These are phyloP conservation scores for Cryptosporidium baileyi DNA, from an alignment of 169 alveolate species.

Conservation along the genomic window DNA sequence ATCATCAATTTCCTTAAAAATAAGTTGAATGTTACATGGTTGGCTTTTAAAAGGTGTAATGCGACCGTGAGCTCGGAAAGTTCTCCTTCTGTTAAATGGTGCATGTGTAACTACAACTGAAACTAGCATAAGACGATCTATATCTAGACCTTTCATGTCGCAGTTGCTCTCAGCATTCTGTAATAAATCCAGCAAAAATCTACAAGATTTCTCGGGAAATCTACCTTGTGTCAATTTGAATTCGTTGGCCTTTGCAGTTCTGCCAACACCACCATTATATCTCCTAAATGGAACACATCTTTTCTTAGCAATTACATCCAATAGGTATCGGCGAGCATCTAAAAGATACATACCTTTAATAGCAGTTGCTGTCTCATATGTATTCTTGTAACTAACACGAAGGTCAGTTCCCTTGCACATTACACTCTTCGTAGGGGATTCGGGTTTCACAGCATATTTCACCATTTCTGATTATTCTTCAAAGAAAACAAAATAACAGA, in stretches of 20 bases:
- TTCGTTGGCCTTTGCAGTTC: slow-evolving; percentile 96
- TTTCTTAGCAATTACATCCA: slow-evolving; percentile 95
- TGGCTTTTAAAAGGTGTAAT: slow-evolving; percentile 90
- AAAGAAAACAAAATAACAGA: neutral
- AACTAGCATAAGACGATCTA: slow-evolving; percentile 87
- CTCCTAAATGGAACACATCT: slow-evolving; percentile 95
- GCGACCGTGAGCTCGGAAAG: slow-evolving; percentile 99
- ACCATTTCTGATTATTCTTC: slow-evolving; percentile 27
- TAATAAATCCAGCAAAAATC: slow-evolving; percentile 88
- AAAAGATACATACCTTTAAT: slow-evolving; percentile 92
- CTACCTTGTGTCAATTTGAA: slow-evolving; percentile 95
- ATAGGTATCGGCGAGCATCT: slow-evolving; percentile 91
- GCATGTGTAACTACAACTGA: slow-evolving; percentile 95
- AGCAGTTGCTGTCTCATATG: slow-evolving; percentile 95
- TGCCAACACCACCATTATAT: slow-evolving; percentile 95
- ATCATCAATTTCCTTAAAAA: slow-evolving; percentile 84
- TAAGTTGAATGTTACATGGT: slow-evolving; percentile 89
- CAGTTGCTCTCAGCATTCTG: slow-evolving; percentile 95
- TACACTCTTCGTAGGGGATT: slow-evolving; percentile 78
- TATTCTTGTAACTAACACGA: slow-evolving; percentile 95
- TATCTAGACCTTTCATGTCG: slow-evolving; percentile 93
- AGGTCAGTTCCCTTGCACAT: slow-evolving; percentile 87
- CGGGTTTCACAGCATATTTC: slow-evolving; percentile 65
- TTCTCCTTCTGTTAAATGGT: slow-evolving; percentile 95
- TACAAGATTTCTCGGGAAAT: slow-evolving; percentile 97